These are phyloP conservation scores for Hanseniaspora guilliermondii DNA, from an alignment of 805 yeast genomes.

Conservation along the genomic window DNA sequence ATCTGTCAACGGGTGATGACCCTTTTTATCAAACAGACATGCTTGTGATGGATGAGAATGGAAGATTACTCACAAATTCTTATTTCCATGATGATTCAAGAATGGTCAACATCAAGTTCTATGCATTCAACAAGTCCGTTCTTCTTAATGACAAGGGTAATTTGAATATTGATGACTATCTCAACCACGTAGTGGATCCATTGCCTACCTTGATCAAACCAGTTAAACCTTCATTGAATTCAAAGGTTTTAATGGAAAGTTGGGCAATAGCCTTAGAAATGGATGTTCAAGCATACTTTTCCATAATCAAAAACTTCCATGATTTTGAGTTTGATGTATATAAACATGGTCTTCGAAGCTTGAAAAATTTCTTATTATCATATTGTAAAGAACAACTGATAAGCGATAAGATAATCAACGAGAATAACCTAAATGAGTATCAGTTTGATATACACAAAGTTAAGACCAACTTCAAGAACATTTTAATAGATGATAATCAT, in stretches of 20 bases:
- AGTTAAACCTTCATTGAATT: neutral
- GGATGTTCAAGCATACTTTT: conserved; percentile 6
- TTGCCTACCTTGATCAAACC: conserved; percentile 10
- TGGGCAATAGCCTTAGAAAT: conserved; percentile 9
- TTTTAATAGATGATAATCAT: conserved; percentile 19
- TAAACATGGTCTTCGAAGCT: neutral
- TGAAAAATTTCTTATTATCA: neutral
- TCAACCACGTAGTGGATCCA: conserved; percentile 1
- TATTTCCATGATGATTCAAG: neutral
- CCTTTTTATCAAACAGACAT: neutral
- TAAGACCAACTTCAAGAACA: conserved; percentile 15
- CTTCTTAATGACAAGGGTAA: neutral
- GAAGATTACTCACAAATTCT: neutral
- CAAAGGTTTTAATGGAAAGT: neutral
- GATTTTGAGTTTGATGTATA: neutral
- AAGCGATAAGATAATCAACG: neutral
- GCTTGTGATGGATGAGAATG: neutral
- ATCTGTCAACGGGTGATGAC: neutral
- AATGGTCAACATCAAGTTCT: neutral
- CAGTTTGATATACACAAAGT: neutral
- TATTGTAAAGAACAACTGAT: neutral
- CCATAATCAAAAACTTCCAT: neutral
- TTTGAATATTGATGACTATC: neutral
- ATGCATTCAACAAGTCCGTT: neutral
- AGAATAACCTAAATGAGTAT: neutral